Percentiles rank a stretch among this genome's conserved stretches.
These are phyloP conservation scores for Vaccinium macrocarpon DNA, from an alignment of 148 eudicot species.

Conservation along the genomic window DNA sequence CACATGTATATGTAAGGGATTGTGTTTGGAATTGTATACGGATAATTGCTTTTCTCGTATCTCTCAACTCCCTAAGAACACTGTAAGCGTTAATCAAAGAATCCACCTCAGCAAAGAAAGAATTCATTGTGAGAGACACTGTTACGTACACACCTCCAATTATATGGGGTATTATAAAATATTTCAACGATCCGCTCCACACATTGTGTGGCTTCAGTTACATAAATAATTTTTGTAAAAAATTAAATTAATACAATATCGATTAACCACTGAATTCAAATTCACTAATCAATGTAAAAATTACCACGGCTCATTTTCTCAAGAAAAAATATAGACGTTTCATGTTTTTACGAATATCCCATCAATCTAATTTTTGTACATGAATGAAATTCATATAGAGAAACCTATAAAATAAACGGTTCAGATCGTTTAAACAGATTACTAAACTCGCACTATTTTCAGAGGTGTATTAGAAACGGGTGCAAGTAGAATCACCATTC, in stretches of 20 bases:
- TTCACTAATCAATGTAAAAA: background rate
- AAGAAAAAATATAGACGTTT: background rate
- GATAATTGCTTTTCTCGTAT: no score
- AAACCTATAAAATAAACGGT: background rate
- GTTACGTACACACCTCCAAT: no score
- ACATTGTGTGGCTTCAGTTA: background rate
- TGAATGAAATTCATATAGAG: background rate
- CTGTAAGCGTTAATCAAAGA: background rate
- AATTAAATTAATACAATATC: background rate
- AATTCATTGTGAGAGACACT: no score
- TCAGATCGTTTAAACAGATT: background rate
- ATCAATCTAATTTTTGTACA: background rate
- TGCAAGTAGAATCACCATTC: background rate
- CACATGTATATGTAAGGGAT: no score
- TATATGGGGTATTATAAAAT: no score
- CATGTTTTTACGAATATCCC: background rate
- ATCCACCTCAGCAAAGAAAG: background rate
- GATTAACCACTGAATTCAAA: no score
- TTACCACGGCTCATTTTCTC: background rate
- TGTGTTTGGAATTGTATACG: no score
- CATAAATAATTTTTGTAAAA: background rate
- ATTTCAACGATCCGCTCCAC: background rate
- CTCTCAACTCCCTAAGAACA: no score
- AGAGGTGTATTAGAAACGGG: background rate
- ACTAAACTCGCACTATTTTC: background rate